Evolutionary conservation across 2,329 filamentous ascomycete genomes (phyloP).

Genomic region (Hypoxylon sp.): DNA sequence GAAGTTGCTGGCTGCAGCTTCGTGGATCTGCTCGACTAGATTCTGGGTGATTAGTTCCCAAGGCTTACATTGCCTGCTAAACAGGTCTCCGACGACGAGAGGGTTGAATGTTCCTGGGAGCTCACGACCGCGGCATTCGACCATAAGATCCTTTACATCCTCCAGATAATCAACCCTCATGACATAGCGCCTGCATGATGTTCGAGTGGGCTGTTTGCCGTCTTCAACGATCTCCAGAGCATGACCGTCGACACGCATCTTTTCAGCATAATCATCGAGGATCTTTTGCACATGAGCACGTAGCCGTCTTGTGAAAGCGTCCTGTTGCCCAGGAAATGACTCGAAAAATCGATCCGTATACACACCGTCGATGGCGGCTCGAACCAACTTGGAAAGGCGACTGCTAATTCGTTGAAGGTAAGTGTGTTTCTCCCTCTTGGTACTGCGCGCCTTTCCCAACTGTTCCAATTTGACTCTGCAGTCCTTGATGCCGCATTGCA

Average conservation of each 20-base stretch:
- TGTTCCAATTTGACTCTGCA: conserved; percentile 55
- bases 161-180: conserved; percentile 39
- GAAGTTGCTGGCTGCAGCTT: conserved; percentile 46
- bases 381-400: conserved; percentile 56
- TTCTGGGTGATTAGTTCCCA: conserved; percentile 49
- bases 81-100: conserved; percentile 49
- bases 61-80: conserved; percentile 50
- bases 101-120: conserved; percentile 52
- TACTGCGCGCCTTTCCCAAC: conserved; percentile 61
- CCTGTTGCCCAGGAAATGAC: conserved; percentile 44
- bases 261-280: conserved; percentile 42
- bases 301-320: conserved; percentile 48
- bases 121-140: conserved; percentile 49
- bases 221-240: conserved; percentile 49
- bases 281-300: conserved; percentile 49
- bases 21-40: conserved; percentile 48
- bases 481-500: conserved; percentile 52
- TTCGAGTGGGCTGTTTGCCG: conserved; percentile 30
- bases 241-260: conserved; percentile 48
- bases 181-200: conserved; percentile 19
- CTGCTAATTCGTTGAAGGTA: conserved; percentile 60
- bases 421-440: conserved; percentile 59
- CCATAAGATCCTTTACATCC: conserved; percentile 43
- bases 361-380: conserved; percentile 59
- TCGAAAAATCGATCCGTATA: conserved; percentile 63